These are phyloP conservation scores for Vanilla planifolia DNA, from an alignment of 106 monocot genomes.

Conservation along the genomic window DNA sequence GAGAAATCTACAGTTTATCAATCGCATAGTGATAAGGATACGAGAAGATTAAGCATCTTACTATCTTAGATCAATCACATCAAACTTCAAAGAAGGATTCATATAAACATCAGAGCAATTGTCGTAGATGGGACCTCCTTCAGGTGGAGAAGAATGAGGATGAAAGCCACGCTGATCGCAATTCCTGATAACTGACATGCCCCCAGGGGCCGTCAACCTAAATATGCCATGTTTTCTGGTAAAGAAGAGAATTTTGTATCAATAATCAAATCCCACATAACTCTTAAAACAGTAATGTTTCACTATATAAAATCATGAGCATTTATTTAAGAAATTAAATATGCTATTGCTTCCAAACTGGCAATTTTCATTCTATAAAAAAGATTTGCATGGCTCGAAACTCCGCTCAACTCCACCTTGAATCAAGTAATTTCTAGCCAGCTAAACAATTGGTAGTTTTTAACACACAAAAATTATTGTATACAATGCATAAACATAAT, in stretches of 20 bases:
- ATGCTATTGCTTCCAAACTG: too few species aligned
- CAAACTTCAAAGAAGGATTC: conserved; percentile 62
- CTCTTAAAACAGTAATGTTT: too few species aligned
- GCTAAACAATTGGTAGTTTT: too few species aligned
- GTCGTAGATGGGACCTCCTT: conserved; percentile 61
- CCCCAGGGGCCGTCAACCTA: conserved; percentile 66
- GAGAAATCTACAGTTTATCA: background rate
- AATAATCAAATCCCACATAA: too few species aligned
- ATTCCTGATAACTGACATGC: conserved; percentile 65
- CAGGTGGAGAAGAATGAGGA: conserved; percentile 46
- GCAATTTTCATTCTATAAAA: too few species aligned
- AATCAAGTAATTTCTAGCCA: too few species aligned
- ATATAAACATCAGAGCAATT: conserved; percentile 59
- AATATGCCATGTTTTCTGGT: conserved; percentile 80
- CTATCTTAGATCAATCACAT: conserved; percentile 72
- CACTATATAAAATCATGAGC: background rate
- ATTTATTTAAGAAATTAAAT: too few species aligned
- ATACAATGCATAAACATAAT: too few species aligned
- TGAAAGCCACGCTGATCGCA: conserved; percentile 77
- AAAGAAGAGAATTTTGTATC: background rate
- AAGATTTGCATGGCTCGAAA: too few species aligned
- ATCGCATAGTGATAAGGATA: too few species aligned
- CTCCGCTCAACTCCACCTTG: too few species aligned
- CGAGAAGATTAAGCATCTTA: background rate
- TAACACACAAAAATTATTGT: too few species aligned